Evolutionary conservation across 1,284 basidiomycete species (phyloP).

Genomic region (Abortiporus biennis): DNA sequence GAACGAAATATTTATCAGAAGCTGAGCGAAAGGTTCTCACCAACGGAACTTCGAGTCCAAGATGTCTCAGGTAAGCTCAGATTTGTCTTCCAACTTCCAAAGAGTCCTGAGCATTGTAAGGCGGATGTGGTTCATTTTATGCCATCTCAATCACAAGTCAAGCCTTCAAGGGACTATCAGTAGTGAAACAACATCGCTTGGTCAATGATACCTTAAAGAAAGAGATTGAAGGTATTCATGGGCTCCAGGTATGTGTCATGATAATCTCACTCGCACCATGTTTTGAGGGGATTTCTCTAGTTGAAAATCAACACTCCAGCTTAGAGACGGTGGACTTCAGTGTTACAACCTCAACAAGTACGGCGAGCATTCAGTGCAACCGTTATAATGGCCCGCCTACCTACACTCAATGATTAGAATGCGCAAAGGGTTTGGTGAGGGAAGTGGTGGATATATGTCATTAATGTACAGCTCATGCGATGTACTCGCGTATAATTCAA

Average conservation of each 20-base stretch:
- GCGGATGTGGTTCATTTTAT: conserved; percentile 96
- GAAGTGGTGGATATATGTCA: not conserved
- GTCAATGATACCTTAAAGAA: conserved; percentile 86
- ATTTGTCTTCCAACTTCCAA: not conserved
- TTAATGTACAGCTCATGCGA: conserved; percentile 1
- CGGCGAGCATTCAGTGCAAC: not conserved
- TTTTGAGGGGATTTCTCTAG: conserved; percentile 2
- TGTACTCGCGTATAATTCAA: too few species aligned
- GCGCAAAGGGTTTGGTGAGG: not conserved
- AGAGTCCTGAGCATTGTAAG: conserved; percentile 32
- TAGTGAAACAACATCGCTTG: conserved; percentile 91
- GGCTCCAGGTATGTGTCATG: conserved; percentile 68
- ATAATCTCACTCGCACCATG: not conserved
- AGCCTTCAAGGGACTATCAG: conserved; percentile 81
- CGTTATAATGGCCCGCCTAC: not conserved
- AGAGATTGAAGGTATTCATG: conserved; percentile 91
- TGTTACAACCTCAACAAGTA: not conserved
- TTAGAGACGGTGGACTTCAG: not conserved
- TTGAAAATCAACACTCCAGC: conserved; percentile 9
- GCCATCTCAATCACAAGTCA: conserved; percentile 85
- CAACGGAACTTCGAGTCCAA: conserved; percentile 75
- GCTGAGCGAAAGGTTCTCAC: conserved; percentile 67
- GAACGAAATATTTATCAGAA: conserved; percentile 71
- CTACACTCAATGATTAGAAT: not conserved
- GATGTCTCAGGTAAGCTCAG: conserved; percentile 76